phyloP scores from a whole-genome alignment of 805 yeast genomes.

The Wickerhamiella slavikovae region DNA sequence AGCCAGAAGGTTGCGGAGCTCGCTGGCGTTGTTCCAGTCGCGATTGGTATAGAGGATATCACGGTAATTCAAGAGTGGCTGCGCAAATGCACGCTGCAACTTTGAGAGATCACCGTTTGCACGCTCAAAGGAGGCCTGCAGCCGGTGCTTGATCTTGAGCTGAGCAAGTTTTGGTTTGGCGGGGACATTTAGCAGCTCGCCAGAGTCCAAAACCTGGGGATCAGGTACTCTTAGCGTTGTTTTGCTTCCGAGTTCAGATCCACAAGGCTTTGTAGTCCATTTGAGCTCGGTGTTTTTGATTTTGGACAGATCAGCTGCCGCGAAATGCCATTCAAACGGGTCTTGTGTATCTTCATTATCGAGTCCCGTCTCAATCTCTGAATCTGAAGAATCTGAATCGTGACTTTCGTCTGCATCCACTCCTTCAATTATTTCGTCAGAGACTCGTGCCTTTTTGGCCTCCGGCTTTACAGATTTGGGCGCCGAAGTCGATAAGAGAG shows the following conservation, averaged over 20 bases:
- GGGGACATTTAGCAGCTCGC: conserved; percentile 6
- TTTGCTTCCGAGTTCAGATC: not conserved
- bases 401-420: conserved; percentile 7
- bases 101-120: conserved; percentile 19
- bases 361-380: conserved; percentile 19
- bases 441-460: too few relatives aligned
- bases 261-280: not conserved
- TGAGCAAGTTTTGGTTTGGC: conserved; percentile 17
- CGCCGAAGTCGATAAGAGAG: too few relatives aligned
- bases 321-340: conserved; percentile 64
- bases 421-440: conserved; percentile 4
- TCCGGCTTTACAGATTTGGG: too few relatives aligned
- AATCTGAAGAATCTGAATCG: conserved; percentile 2
- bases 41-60: conserved; percentile 46
- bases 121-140: conserved; percentile 16
- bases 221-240: not conserved
- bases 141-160: conserved; percentile 24
- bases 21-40: conserved; percentile 26
- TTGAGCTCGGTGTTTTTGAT: conserved; percentile 12
- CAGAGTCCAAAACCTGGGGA: not conserved
- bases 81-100: conserved; percentile 32
- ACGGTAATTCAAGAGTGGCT: conserved; percentile 50
- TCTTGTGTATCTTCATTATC: conserved; percentile 28
- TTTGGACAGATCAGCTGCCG: conserved; percentile 20
- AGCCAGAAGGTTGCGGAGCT: conserved; percentile 40